phyloP scores from a whole-genome alignment of 768 basidiomycete species.

The Cubamyces sp. region DNA sequence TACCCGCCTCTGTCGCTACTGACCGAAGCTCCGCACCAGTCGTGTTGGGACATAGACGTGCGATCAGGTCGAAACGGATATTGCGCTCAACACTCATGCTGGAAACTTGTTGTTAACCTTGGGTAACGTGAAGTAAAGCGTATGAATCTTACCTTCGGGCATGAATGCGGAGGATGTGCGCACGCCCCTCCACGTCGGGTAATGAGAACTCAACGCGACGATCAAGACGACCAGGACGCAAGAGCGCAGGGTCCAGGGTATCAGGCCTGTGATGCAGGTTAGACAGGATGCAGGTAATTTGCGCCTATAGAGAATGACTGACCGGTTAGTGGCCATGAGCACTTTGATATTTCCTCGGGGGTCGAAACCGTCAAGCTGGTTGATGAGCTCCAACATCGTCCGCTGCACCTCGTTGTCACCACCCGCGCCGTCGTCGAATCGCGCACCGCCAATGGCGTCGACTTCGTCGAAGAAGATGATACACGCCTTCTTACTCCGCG shows the following conservation, averaged over 20 bases:
- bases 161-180: conserved; percentile 96
- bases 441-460: conserved; percentile 96
- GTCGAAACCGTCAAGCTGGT: conserved; percentile 98
- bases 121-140: background rate
- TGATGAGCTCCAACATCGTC: conserved; percentile 99
- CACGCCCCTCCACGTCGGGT: conserved; percentile 94
- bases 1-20: conserved; percentile 99
- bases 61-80: conserved; percentile 97
- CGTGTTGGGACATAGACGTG: conserved; percentile 95
- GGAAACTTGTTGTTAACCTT: conserved; percentile 17
- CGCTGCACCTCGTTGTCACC: conserved; percentile 99
- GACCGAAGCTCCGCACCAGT: conserved; percentile 98
- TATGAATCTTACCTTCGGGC: conserved; percentile 73
- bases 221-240: conserved; percentile 95
- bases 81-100: conserved; percentile 98
- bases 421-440: conserved; percentile 98
- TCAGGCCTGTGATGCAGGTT: conserved; percentile 70
- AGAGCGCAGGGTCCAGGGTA: conserved; percentile 94
- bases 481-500: conserved; percentile 96
- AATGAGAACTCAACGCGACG: conserved; percentile 95
- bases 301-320: conserved; percentile 29
- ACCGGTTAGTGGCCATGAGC: conserved; percentile 98
- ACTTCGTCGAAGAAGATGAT: conserved; percentile 99
- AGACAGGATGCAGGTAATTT: background rate
- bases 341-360: conserved; percentile 99